Conservation (phyloP, 495 filamentous ascomycete genomes). For the Melanomma pulvis-pyrius region DNA sequence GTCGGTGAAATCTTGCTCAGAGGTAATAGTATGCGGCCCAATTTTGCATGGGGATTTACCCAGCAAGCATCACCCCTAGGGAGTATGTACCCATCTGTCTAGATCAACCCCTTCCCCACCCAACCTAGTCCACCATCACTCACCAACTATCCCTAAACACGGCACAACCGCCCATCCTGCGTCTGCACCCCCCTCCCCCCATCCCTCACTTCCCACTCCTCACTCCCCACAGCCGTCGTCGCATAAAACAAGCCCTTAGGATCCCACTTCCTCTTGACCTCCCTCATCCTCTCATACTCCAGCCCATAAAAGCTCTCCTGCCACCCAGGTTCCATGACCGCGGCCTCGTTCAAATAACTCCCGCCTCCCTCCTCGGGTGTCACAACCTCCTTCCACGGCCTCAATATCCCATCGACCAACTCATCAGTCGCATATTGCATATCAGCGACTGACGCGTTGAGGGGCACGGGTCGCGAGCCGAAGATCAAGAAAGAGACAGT, state of each 20-base stretch:
- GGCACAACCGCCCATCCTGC: conserved; percentile 28
- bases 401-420: conserved; percentile 2
- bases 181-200: conserved; percentile 21
- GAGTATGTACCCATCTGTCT: no score
- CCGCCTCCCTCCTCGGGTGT: conserved; percentile 22
- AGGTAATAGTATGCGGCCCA: no score
- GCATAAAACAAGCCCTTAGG: conserved; percentile 12
- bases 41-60: no score
- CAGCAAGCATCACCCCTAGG: no score
- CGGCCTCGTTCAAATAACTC: conserved; percentile 41
- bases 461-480: not conserved
- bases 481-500: conserved; percentile 15
- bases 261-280: conserved; percentile 4
- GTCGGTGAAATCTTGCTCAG: no score
- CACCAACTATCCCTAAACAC: no score
- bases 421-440: not conserved
- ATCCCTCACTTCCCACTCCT: conserved; percentile 17
- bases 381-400: conserved; percentile 22
- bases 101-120: no score
- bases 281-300: not conserved
- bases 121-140: no score
- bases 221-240: conserved; percentile 7
- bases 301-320: conserved; percentile 18
- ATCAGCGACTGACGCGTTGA: not conserved
- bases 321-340: conserved; percentile 16